phyloP scores from a whole-genome alignment of 192 early-diverging fungal genomes.

The Coemansia sp. region DNA sequence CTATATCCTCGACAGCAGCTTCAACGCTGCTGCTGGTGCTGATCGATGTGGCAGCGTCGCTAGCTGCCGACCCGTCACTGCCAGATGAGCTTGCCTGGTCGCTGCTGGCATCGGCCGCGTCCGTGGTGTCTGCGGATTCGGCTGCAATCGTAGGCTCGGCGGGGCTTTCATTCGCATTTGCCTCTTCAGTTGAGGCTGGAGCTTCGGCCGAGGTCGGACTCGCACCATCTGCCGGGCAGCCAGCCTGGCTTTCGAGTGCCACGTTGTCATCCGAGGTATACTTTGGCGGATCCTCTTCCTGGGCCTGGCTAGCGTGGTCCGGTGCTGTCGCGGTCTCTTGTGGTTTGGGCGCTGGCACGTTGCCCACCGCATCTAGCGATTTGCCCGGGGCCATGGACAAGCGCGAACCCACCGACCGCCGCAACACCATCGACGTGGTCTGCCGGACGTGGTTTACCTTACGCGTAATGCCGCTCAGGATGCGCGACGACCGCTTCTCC shows the following conservation, averaged over 20 bases:
- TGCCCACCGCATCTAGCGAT: not conserved
- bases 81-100: no score
- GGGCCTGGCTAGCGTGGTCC: not conserved
- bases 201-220: no score
- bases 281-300: not conserved
- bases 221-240: no score
- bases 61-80: no score
- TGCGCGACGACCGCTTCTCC: slow-evolving; percentile 39
- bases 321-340: not conserved
- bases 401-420: slow-evolving; percentile 36
- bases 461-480: slow-evolving; percentile 38
- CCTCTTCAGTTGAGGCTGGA: no score
- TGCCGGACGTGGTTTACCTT: slow-evolving; percentile 45
- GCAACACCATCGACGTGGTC: slow-evolving; percentile 46
- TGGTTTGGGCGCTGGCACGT: not conserved
- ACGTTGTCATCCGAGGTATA: not conserved
- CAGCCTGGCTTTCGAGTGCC: no score
- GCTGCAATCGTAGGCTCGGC: not conserved
- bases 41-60: not conserved
- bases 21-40: not conserved
- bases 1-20: not conserved
- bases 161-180: not conserved
- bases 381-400: slow-evolving; percentile 12
- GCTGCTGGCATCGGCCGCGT: not conserved
- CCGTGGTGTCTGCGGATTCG: not conserved